Evolutionary conservation across 805 yeast species (phyloP), one percentile per base, ranked within the genome.

Genomic region (Saccharomycopsis sp.): DNA sequence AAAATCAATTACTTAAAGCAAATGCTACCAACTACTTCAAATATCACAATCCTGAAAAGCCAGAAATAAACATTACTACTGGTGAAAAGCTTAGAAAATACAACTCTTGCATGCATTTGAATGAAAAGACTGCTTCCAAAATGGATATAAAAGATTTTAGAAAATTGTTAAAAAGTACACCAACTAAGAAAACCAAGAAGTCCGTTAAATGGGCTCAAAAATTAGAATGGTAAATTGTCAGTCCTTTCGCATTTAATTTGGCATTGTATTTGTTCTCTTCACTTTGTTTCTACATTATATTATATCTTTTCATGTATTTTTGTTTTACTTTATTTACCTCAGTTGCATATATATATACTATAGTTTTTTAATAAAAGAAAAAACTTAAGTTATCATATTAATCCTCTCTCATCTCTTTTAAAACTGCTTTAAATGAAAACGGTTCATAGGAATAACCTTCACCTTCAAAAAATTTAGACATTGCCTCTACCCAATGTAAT

Each of bases 401-500:
- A n/a, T n/a, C 19, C 36, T 39, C 37, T 24, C 41, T 28, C 14
- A n/a, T 31, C 19, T 42, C 40, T 20, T 44, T 29, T 37, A 62
- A 44, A 11, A 61, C 48, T 1, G 53, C 57, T 38, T 64, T 60
- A 51, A 90, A 88, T 3, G 81, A 74, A 60, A 87, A 93, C n/a
- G 98, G 97, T 53, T 75, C 80, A 60, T 85, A 93, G 4, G 89
- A 78, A 54, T 78, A 71, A 50, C 99, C 99, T 63, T 90, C 97
- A 62, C 99, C 99, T 59, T 85, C 93, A 58, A 89, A 93, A 67
- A 83, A 94, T 69, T 93, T 93, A 51, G 96, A 87, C 99, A 93
- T 93, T 22, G 96, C 82, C 68, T 93, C 99, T 51, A 93, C 98
- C 99, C 99, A 93, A 63, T 93, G 98, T 59, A 93, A 75, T 72